Evolutionary conservation across 106 monocot species (phyloP).

Genomic region (Allium fistulosum): DNA sequence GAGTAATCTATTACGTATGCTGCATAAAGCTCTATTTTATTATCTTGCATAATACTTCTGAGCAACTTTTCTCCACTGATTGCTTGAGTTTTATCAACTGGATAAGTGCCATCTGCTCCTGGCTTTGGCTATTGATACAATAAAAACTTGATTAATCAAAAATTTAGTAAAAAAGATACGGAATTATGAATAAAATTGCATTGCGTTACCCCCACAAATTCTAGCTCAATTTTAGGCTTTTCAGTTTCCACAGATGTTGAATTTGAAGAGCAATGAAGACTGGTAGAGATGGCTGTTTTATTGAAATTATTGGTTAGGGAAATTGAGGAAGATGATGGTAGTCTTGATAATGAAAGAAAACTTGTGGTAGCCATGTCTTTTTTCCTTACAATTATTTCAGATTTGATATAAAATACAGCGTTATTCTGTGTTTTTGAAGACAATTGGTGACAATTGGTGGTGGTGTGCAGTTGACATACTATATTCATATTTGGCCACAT

Average conservation of each 20-base stretch:
- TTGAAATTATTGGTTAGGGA: not conserved
- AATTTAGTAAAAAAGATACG: not conserved
- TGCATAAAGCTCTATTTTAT: constrained; percentile 89
- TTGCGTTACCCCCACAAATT: constrained; percentile 45
- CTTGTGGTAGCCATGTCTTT: constrained; percentile 13
- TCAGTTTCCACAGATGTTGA: constrained; percentile 5
- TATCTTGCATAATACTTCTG: constrained; percentile 69
- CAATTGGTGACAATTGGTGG: too few species aligned
- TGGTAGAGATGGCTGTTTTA: not conserved
- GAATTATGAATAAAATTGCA: not conserved
- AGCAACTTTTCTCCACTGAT: constrained; percentile 87
- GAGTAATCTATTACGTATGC: constrained; percentile 39
- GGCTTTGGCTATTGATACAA: constrained; percentile 35
- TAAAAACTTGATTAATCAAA: not conserved
- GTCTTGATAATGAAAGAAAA: constrained; percentile 8
- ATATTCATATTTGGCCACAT: too few species aligned
- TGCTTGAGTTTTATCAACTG: constrained; percentile 32
- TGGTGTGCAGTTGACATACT: too few species aligned
- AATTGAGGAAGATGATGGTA: not conserved
- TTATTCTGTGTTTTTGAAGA: too few species aligned
- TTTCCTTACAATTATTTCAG: not conserved
- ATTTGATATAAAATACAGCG: too few species aligned
- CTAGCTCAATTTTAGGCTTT: constrained; percentile 36
- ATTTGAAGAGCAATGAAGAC: constrained; percentile 4
- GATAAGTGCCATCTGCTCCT: constrained; percentile 47